phyloP scores from a whole-genome alignment of 2,329 filamentous ascomycete genomes.

The Penicillium occitanis region DNA sequence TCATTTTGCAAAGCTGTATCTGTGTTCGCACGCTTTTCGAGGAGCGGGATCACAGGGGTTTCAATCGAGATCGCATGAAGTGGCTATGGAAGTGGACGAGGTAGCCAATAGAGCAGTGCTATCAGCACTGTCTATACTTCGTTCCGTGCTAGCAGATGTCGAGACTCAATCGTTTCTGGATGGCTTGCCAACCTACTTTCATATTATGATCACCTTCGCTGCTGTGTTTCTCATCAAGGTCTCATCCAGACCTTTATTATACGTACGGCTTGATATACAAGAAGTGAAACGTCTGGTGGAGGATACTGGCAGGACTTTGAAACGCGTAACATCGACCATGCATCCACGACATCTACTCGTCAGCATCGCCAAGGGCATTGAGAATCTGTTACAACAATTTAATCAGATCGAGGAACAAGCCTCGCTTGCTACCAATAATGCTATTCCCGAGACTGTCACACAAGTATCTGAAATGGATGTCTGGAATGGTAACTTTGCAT shows the following conservation, averaged over 20 bases:
- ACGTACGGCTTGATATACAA: conserved; percentile 24
- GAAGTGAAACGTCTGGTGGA: not conserved
- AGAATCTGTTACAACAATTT: conserved; percentile 24
- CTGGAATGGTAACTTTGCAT: not conserved
- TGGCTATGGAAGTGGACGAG: conserved; percentile 29
- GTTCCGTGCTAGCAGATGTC: conserved; percentile 34
- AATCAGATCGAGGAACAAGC: not conserved
- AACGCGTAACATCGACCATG: conserved; percentile 29
- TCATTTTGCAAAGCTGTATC: conserved; percentile 49
- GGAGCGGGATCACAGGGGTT: conserved; percentile 24
- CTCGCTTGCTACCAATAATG: no score
- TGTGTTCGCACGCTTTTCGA: conserved; percentile 48
- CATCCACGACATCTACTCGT: conserved; percentile 31
- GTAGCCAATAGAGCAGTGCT: conserved; percentile 40
- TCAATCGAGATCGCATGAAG: conserved; percentile 30
- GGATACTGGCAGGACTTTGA: not conserved
- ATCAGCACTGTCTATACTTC: conserved; percentile 37
- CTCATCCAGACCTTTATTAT: conserved; percentile 31
- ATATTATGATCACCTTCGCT: conserved; percentile 44
- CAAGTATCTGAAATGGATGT: not conserved
- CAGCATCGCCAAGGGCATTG: conserved; percentile 29
- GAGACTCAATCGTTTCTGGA: conserved; percentile 37
- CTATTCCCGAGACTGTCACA: not conserved
- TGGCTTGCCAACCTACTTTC: conserved; percentile 40
- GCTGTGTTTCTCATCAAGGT: conserved; percentile 42